Conservation (phyloP, 805 yeast species). For the Kuraishia cidri region DNA sequence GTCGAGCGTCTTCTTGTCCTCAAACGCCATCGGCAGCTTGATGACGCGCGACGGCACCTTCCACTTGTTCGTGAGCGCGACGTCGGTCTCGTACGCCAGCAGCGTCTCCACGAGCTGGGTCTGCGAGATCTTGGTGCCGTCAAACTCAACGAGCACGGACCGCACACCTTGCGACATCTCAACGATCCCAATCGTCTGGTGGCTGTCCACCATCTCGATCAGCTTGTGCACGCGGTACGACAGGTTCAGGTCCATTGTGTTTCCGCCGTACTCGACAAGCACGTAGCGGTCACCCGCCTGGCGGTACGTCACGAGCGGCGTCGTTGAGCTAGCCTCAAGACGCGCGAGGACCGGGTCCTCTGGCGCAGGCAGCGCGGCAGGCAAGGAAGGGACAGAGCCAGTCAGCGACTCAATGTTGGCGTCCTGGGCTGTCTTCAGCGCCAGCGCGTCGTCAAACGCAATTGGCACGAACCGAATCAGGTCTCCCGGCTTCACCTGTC, state of each 20-base stretch:
- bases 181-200: conserved; percentile 69
- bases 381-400: conserved; percentile 26
- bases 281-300: conserved; percentile 97
- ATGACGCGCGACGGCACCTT: conserved; percentile 73
- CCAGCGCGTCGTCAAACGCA: conserved; percentile 56
- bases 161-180: conserved; percentile 98
- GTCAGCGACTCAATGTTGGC: conserved; percentile 31
- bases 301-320: conserved; percentile 76
- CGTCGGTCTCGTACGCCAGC: conserved; percentile 67
- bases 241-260: conserved; percentile 74
- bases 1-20: conserved; percentile 79
- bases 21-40: conserved; percentile 93
- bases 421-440: conserved; percentile 56
- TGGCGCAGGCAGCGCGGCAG: conserved; percentile 28
- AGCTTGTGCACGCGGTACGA: conserved; percentile 80
- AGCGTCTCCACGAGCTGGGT: conserved; percentile 50
- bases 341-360: conserved; percentile 65
- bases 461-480: conserved; percentile 73
- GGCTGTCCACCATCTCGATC: conserved; percentile 58
- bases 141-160: conserved; percentile 83
- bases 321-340: conserved; percentile 32
- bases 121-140: conserved; percentile 58
- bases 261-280: conserved; percentile 88
- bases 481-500: conserved; percentile 96
- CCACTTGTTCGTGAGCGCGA: conserved; percentile 75